Conservation (phyloP, 2,329 filamentous ascomycete species). For the Alternaria incomplexa region DNA sequence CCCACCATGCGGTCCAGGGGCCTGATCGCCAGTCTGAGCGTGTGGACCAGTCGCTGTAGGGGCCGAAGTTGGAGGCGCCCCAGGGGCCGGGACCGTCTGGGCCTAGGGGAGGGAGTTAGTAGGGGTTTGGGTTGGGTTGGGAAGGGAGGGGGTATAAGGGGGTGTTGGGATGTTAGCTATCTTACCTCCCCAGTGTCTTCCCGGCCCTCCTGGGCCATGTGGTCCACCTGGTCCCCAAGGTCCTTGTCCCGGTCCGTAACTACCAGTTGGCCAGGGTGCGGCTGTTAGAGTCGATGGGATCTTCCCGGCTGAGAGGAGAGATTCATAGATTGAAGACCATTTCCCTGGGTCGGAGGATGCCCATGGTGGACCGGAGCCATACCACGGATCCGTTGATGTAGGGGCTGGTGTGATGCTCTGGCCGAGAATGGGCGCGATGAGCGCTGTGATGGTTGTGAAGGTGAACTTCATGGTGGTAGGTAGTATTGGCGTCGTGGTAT, state of each 20-base stretch:
- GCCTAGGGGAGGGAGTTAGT: not conserved
- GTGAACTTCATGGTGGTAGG: conserved; percentile 7
- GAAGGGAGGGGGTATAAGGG: not conserved
- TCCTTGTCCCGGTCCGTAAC: conserved; percentile 29
- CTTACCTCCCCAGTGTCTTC: conserved; percentile 31
- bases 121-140: not conserved
- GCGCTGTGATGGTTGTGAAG: conserved; percentile 2
- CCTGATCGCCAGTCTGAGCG: conserved; percentile 33
- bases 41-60: conserved; percentile 39
- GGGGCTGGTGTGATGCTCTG: conserved; percentile 15
- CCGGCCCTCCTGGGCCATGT: conserved; percentile 6
- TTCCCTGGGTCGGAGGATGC: conserved; percentile 24
- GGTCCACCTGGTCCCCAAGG: conserved; percentile 19
- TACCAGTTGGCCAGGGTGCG: conserved; percentile 29
- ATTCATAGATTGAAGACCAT: conserved; percentile 37
- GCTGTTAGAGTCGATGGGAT: conserved; percentile 35
- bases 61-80: conserved; percentile 35
- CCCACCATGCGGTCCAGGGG: conserved; percentile 48
- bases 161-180: not conserved
- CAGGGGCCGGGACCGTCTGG: conserved; percentile 33
- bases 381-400: conserved; percentile 10
- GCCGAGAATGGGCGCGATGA: conserved; percentile 7
- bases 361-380: conserved; percentile 23
- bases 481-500: not conserved
- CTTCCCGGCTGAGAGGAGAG: conserved; percentile 30